Conservation (phyloP, 1,284 basidiomycete species). For the Agroathelia rolfsii region DNA sequence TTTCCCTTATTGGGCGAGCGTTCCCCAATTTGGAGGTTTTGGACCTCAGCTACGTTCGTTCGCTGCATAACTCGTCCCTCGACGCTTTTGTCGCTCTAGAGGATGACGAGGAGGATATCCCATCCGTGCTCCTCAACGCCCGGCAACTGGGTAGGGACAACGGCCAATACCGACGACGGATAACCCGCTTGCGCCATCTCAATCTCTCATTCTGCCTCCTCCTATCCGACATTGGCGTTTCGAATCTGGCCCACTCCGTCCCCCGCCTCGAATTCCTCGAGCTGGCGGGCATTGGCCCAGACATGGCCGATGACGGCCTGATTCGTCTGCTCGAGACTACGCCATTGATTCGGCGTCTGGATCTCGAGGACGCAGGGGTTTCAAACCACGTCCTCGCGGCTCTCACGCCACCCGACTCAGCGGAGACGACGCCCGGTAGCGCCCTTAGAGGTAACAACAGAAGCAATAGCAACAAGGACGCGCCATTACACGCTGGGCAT, state of each 20-base stretch:
- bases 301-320: conserved; percentile 61
- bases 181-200: conserved; percentile 71
- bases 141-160: conserved; percentile 57
- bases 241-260: conserved; percentile 61
- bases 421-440: conserved; percentile 6
- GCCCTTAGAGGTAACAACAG: no score
- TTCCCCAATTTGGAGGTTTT: conserved; percentile 73
- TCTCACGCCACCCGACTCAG: conserved; percentile 42
- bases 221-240: conserved; percentile 67
- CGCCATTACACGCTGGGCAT: conserved; percentile 38
- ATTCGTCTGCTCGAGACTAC: conserved; percentile 64
- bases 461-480: no score
- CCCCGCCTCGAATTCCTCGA: conserved; percentile 77
- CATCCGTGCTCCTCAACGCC: conserved; percentile 43
- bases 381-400: conserved; percentile 61
- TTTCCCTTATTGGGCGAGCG: conserved; percentile 51
- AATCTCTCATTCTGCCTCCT: conserved; percentile 66
- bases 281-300: conserved; percentile 66
- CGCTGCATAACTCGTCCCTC: conserved; percentile 66
- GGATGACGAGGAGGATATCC: conserved; percentile 25
- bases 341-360: conserved; percentile 64
- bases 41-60: conserved; percentile 65
- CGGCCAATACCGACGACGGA: conserved; percentile 48
- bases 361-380: conserved; percentile 81
- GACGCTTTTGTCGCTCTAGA: conserved; percentile 59